Evolutionary conservation across 805 yeast species (phyloP).

Genomic region (Pichia phayaonensis): DNA sequence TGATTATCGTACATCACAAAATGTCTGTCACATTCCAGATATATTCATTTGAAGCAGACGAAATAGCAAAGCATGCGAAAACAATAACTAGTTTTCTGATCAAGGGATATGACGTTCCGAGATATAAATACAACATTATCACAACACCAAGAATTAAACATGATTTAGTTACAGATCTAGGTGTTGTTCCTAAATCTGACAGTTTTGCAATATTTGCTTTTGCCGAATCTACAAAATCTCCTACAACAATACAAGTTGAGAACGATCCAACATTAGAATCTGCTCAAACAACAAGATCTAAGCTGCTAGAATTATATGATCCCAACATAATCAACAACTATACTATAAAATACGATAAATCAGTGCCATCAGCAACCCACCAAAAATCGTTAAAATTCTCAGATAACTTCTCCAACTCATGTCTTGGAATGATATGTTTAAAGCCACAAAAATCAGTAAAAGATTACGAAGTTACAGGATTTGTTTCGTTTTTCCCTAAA

Average conservation of each 20-base stretch:
- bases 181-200: constrained; percentile 19
- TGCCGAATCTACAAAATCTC: constrained; percentile 14
- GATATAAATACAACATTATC: constrained; percentile 36
- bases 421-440: constrained; percentile 31
- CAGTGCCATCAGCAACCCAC: background rate
- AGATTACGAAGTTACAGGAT: constrained; percentile 40
- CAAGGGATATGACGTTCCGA: constrained; percentile 42
- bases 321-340: background rate
- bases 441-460: constrained; percentile 19
- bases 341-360: background rate
- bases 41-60: constrained; percentile 2
- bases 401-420: constrained; percentile 17
- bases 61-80: constrained; percentile 12
- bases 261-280: constrained; percentile 11
- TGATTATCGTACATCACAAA: background rate
- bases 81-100: constrained; percentile 33
- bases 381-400: constrained; percentile 17
- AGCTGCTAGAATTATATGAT: constrained; percentile 10
- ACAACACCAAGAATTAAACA: constrained; percentile 34
- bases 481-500: constrained; percentile 43
- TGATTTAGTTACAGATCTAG: constrained; percentile 22
- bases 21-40: constrained; percentile 3
- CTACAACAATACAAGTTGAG: background rate
- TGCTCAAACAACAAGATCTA: constrained; percentile 14
- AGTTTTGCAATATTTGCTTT: constrained; percentile 19